Conservation (phyloP, 2,329 filamentous ascomycete species). For the Ophiostoma ulmi region DNA sequence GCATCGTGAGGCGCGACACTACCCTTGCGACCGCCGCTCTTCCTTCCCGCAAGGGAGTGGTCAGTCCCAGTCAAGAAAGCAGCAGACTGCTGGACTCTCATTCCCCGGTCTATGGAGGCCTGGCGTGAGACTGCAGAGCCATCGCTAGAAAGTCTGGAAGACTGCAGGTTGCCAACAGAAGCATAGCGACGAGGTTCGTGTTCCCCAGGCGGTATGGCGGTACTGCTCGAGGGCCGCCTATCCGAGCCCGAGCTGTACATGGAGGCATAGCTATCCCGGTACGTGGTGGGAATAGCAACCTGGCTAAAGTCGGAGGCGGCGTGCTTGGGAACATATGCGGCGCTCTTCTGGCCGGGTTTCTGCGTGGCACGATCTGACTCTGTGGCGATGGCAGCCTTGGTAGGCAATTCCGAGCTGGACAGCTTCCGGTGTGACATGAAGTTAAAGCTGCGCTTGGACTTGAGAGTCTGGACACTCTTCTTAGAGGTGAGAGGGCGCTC, state of each 20-base stretch:
- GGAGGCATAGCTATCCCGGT: slow-evolving; percentile 19
- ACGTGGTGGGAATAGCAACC: slow-evolving; percentile 17
- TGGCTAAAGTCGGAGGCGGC: slow-evolving; percentile 24
- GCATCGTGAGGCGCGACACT: neutral
- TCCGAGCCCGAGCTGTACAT: neutral
- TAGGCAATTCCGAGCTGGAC: neutral
- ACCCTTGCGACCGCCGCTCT: neutral
- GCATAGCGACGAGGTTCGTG: neutral
- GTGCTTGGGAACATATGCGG: slow-evolving; percentile 24
- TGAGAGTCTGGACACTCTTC: neutral
- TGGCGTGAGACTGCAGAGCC: neutral
- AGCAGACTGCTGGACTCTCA: neutral
- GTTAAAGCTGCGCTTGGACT: slow-evolving; percentile 10
- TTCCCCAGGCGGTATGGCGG: neutral
- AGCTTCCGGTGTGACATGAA: slow-evolving; percentile 1
- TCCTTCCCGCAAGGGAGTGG: neutral
- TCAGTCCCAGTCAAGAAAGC: neutral
- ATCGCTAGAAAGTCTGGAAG: neutral
- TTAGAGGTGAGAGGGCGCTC: neutral
- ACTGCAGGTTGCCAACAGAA: neutral
- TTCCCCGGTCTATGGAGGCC: neutral
- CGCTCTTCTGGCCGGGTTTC: neutral
- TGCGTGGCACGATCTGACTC: neutral
- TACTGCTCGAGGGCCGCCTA: neutral
- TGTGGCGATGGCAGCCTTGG: neutral